These are phyloP conservation scores for Kazachstania bromeliacearum DNA, from an alignment of 805 yeast genomes.

Conservation along the genomic window DNA sequence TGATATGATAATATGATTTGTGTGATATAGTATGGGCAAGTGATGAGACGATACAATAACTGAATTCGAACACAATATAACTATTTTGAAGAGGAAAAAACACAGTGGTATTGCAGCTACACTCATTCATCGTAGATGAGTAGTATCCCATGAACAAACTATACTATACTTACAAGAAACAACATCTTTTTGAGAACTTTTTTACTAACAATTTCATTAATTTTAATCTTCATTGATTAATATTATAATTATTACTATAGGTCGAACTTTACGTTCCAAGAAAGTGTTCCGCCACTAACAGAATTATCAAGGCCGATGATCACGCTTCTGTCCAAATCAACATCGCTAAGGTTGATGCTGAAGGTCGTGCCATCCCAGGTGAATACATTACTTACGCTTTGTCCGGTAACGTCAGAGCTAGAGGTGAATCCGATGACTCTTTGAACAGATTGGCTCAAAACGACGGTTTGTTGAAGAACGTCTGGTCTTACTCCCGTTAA, in stretches of 20 bases:
- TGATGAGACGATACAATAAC: too few relatives aligned
- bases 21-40: too few relatives aligned
- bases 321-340: slow-evolving; percentile 98
- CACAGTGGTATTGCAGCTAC: too few relatives aligned
- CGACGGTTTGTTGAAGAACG: slow-evolving; percentile 96
- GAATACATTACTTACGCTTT: slow-evolving; percentile 91
- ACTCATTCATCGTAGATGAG: too few relatives aligned
- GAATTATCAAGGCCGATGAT: slow-evolving; percentile 99
- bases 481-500: slow-evolving; percentile 92
- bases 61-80: too few relatives aligned
- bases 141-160: too few relatives aligned
- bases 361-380: slow-evolving; percentile 91
- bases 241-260: slow-evolving; percentile 39
- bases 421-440: slow-evolving; percentile 99
- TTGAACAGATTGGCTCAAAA: slow-evolving; percentile 98
- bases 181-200: too few relatives aligned
- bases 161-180: too few relatives aligned
- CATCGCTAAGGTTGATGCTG: slow-evolving; percentile 96
- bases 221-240: too few relatives aligned
- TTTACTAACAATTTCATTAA: slow-evolving; percentile 1
- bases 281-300: slow-evolving; percentile 99
- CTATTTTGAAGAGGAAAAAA: too few relatives aligned
- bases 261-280: slow-evolving; percentile 99
- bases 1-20: too few relatives aligned
- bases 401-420: slow-evolving; percentile 93